Base-by-base conservation (phyloP, 2,329 filamentous ascomycete species). In the Fonsecaea erecta region DNA sequence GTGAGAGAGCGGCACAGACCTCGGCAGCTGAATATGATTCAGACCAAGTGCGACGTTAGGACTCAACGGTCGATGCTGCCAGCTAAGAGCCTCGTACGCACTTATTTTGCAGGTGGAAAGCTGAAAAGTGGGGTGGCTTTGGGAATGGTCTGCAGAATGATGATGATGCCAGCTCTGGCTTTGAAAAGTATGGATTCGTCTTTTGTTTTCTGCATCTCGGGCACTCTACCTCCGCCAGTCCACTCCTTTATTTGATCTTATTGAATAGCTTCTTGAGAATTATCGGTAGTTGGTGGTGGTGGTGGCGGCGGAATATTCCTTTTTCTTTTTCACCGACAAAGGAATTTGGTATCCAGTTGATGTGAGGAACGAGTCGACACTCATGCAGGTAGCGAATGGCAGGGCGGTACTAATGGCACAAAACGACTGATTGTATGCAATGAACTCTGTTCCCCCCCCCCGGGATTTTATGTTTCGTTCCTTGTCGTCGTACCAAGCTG, bases 1-100 rank as follows among this genome's bases (percentile, higher is more conserved):
- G 63, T 18, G 63, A 64, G 34, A 58, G 66, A 53, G 53, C 52
- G 7, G 30, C 52, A 14, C 58, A 64, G n/a, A 34, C 43, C 5
- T 53, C 61, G 21, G 48, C 63, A 9, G 28, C 30, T 11, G 64
- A 66, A 8, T 68, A 66, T 52, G 67, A 68, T 8, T 59, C 57
- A 32, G 67, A 66, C 3, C 63, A 68, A 3, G 18, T 60, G 16
- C 61, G 61, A 26, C 63, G 66, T 37, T 40, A 58, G 52, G 58
- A 64, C 18, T 53, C 57, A 30, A 11, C 24, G 7, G 9, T 3
- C 24, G 43, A 21, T 48, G 21, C 54, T 43, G 37, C 18, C 52
- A 30, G 62, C 43, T 9, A 40, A 26, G 32, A 56, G 57, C 28
- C 18, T 24, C 43, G 43, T 24, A 8, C 4, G 5, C 5, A 48